phyloP scores from a whole-genome alignment of 1,139 yeast genomes.

The Hansenula anomala region DNA sequence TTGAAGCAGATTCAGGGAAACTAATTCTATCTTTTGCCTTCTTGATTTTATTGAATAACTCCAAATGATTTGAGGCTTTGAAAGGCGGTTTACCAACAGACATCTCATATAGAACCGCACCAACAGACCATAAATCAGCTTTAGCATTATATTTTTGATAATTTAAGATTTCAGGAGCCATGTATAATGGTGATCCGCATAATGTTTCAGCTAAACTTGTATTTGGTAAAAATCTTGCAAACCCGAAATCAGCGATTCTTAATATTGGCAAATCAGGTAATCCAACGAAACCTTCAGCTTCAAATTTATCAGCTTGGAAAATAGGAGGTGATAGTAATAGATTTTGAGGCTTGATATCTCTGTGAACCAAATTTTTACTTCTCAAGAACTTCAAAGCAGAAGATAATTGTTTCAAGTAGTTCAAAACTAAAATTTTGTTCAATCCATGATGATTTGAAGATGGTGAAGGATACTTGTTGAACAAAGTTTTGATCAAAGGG shows the following conservation, averaged over 20 bases:
- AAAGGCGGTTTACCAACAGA: slow-evolving; percentile 94
- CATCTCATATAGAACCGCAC: slow-evolving; percentile 94
- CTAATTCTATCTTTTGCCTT: slow-evolving; percentile 69
- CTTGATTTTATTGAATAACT: slow-evolving; percentile 79
- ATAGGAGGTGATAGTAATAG: slow-evolving; percentile 72
- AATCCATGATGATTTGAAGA: slow-evolving; percentile 67
- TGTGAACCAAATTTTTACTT: slow-evolving; percentile 78
- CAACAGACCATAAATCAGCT: slow-evolving; percentile 97
- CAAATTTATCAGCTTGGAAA: slow-evolving; percentile 57
- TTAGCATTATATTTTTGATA: slow-evolving; percentile 96
- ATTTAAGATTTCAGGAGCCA: slow-evolving; percentile 96
- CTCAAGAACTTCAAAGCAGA: slow-evolving; percentile 81
- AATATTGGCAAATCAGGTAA: slow-evolving; percentile 84
- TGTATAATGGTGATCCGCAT: slow-evolving; percentile 94
- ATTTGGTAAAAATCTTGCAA: slow-evolving; percentile 89
- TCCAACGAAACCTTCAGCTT: slow-evolving; percentile 59
- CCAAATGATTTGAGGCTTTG: slow-evolving; percentile 88
- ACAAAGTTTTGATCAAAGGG: slow-evolving; percentile 72
- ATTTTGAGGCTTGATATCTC: slow-evolving; percentile 95
- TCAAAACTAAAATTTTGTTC: slow-evolving; percentile 71
- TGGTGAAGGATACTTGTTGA: slow-evolving; percentile 82
- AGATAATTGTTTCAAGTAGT: slow-evolving; percentile 81
- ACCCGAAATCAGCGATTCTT: slow-evolving; percentile 96
- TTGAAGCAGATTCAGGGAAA: slow-evolving; percentile 43
- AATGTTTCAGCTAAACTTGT: slow-evolving; percentile 94